These are phyloP conservation scores for Fusarium pilosicola DNA, from an alignment of 2,329 filamentous ascomycete genomes.

Conservation along the genomic window DNA sequence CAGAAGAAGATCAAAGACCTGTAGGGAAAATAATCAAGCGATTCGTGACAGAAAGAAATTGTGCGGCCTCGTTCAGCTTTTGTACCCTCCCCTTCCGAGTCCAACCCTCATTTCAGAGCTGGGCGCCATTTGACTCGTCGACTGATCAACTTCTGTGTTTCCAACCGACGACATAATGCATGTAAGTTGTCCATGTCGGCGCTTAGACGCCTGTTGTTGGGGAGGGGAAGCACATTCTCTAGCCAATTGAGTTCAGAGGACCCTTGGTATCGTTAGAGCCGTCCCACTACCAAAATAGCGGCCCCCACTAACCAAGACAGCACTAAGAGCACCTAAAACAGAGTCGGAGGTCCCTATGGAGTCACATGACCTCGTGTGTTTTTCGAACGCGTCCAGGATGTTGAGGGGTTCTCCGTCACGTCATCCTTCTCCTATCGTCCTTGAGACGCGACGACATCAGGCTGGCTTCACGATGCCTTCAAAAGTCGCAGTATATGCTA, in stretches of 20 bases:
- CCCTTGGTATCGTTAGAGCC: constrained; percentile 40
- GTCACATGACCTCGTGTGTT: constrained; percentile 43
- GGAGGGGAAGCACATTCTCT: constrained; percentile 37
- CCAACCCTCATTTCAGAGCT: constrained; percentile 6
- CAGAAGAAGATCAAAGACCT: neutral
- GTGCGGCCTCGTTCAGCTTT: constrained; percentile 38
- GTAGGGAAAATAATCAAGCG: neutral
- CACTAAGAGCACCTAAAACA: neutral
- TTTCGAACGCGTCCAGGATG: constrained; percentile 24
- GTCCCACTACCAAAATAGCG: constrained; percentile 42
- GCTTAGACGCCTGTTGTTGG: constrained; percentile 44
- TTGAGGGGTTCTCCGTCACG: constrained; percentile 31
- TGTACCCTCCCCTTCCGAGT: constrained; percentile 31
- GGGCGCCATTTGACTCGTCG: constrained; percentile 37
- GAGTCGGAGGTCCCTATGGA: neutral
- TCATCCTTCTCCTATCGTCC: constrained; percentile 15
- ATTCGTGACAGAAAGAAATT: constrained; percentile 16
- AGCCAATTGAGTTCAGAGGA: constrained; percentile 38
- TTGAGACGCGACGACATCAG: constrained; percentile 33
- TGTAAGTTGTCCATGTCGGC: constrained; percentile 44
- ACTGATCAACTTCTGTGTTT: constrained; percentile 38
- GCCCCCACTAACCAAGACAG: constrained; percentile 30
- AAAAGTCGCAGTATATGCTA: constrained; percentile 2
- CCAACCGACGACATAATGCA: constrained; percentile 42
- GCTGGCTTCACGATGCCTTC: constrained; percentile 35